Evolutionary conservation across 2,329 filamentous ascomycete genomes (phyloP), one percentile per base, ranked within the genome.

Genomic region (Delphinella strobiligena): DNA sequence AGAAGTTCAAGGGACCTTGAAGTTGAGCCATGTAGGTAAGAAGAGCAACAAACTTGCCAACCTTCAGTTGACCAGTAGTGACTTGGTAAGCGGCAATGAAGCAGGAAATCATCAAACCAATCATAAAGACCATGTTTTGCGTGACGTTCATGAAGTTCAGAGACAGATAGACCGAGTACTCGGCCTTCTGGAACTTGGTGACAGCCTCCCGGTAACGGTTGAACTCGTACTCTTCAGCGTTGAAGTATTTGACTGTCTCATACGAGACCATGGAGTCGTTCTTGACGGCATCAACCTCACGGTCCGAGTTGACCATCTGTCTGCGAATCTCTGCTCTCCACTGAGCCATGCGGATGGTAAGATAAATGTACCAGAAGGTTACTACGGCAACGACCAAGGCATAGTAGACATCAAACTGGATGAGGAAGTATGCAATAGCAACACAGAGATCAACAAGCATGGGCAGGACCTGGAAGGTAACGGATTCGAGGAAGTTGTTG

Each of bases 251-350:
- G 33, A 79, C 75, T 1, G 75, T 78, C 64, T 98, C 91, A 59
- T 96, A 98, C n/a, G 87, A 93, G 46, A 91, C 87, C 67, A 98
- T 91, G 0, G 91, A 96, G 60, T 98, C 91, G 56, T 95, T 96
- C 71, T 96, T 96, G 50, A 96, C 87, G 5, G 91, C 91, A 61
- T 95, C 89, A 62, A 95, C 87, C 62, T 95, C 87, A 47, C 91
- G 75, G 50, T 91, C 87, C 11, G 87, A 85, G 56, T 95, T 96
- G 37, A 89, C 89, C 82, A 95, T 95, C 54, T 89, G 77, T 45
- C 91, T 76, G 51, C 91, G 78, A 52, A 94, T 85, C 53, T 93
- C 85, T 5, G 88, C 85, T 51, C 91, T 75, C 67, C 87, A 94
- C 45, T 89, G 82, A 12, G 91, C 89, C 81, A 98, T 87, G 48